Conservation (phyloP, 192 early-diverging fungal species). For the Gaertneriomyces semiglobifer region DNA sequence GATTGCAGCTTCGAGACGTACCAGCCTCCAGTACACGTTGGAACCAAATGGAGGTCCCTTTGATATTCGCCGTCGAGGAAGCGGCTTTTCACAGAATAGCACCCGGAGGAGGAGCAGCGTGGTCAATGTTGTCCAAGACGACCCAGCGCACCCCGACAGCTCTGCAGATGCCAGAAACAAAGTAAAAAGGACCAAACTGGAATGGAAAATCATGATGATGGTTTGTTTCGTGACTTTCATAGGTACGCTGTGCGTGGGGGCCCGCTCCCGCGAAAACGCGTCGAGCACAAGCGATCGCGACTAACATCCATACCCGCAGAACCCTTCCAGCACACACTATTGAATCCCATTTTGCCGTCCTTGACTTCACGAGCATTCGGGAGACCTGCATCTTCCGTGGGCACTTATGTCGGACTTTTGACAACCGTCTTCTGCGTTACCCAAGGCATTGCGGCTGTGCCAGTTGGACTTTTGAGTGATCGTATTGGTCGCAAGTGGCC, state of each 20-base stretch:
- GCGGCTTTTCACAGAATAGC: too few species aligned
- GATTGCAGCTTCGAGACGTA: too few species aligned
- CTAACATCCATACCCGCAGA: slow-evolving; percentile 35
- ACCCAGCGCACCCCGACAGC: too few species aligned
- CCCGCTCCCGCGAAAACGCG: slow-evolving; percentile 13
- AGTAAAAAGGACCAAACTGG: slow-evolving; percentile 40
- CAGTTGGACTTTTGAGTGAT: slow-evolving; percentile 73
- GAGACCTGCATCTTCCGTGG: slow-evolving; percentile 67
- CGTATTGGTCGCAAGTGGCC: slow-evolving; percentile 78
- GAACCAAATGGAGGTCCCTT: too few species aligned
- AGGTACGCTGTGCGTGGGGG: slow-evolving; percentile 8
- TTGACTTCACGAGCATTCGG: slow-evolving; percentile 70
- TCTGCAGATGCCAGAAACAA: too few species aligned
- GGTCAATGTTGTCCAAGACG: too few species aligned
- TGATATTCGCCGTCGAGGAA: too few species aligned
- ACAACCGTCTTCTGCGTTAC: slow-evolving; percentile 70
- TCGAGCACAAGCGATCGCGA: slow-evolving; percentile 13
- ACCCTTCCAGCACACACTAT: slow-evolving; percentile 65
- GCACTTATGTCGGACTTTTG: slow-evolving; percentile 75
- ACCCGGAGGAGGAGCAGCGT: too few species aligned
- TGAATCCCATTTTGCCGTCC: slow-evolving; percentile 81
- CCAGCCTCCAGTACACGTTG: too few species aligned
- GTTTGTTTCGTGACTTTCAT: slow-evolving; percentile 53
- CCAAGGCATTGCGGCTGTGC: slow-evolving; percentile 56
- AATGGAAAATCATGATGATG: slow-evolving; percentile 44